Evolutionary conservation across 306 rosid species (phyloP).

Genomic region (Rubus idaeus): DNA sequence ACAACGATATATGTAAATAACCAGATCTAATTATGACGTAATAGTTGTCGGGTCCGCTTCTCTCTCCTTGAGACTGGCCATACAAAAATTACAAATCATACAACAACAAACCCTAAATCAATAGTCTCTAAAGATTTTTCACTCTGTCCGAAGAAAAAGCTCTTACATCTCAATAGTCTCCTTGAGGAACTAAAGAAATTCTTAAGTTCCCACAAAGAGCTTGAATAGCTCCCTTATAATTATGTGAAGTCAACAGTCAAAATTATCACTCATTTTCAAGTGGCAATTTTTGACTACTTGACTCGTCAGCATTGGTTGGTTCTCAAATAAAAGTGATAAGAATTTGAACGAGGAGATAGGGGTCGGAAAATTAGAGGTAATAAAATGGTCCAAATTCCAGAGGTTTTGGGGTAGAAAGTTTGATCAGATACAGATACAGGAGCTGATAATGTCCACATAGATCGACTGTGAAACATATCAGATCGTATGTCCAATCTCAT

Average conservation of each 20-base stretch:
- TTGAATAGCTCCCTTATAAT: neutral
- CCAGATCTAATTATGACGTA: no score
- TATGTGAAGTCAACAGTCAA: neutral
- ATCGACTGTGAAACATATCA: neutral
- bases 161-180: neutral
- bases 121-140: neutral
- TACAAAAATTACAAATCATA: no score
- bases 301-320: neutral
- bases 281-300: neutral
- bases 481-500: neutral
- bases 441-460: no score
- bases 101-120: neutral
- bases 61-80: no score
- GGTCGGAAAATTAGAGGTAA: neutral
- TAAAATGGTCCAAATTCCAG: neutral
- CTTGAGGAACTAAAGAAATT: no score
- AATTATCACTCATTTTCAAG: neutral
- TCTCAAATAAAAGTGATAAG: neutral
- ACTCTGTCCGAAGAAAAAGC: no score
- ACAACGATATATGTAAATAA: no score
- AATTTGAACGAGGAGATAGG: neutral
- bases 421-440: neutral
- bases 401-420: neutral
- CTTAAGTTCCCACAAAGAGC: neutral
- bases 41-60: no score